Evolutionary conservation across 2,329 filamentous ascomycete genomes (phyloP).

Genomic region (Chaetothyriales sp.): DNA sequence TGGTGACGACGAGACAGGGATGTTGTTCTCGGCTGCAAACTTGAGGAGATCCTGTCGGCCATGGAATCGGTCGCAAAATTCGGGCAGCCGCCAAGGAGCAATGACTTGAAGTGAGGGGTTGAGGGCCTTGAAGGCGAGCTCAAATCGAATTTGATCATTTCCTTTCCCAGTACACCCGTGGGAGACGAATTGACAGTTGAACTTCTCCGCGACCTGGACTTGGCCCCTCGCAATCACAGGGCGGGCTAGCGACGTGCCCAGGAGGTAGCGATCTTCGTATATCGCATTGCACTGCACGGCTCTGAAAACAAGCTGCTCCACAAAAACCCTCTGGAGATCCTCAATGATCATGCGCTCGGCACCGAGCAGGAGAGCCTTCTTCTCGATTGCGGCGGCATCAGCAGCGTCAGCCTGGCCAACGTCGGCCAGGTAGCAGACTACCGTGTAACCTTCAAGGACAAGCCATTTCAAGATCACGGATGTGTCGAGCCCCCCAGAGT

Average conservation of each 20-base stretch:
- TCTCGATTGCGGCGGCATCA: conserved; percentile 55
- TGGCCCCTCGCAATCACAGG: conserved; percentile 36
- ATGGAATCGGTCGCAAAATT: conserved; percentile 36
- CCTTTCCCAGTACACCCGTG: conserved; percentile 37
- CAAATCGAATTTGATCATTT: conserved; percentile 37
- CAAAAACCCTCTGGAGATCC: conserved; percentile 60
- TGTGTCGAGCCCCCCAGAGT: conserved; percentile 44
- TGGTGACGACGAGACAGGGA: conserved; percentile 37
- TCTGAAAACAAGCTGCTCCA: conserved; percentile 67
- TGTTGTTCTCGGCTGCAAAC: conserved; percentile 34
- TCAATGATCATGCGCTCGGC: conserved; percentile 44
- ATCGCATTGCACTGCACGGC: conserved; percentile 57
- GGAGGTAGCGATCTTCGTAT: conserved; percentile 16
- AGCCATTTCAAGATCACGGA: conserved; percentile 40
- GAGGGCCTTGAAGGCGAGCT: conserved; percentile 37
- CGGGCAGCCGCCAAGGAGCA: conserved; percentile 36
- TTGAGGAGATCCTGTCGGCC: conserved; percentile 37
- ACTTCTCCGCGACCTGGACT: conserved; percentile 28
- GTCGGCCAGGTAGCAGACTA: conserved; percentile 56
- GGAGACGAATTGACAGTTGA: conserved; percentile 27
- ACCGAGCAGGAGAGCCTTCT: conserved; percentile 48
- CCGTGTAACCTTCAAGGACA: conserved; percentile 39
- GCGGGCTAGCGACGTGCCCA: conserved; percentile 26
- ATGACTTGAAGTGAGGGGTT: conserved; percentile 34
- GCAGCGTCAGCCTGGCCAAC: conserved; percentile 63